Evolutionary conservation across 1,284 basidiomycete species (phyloP), one percentile per base, ranked within the genome.

Genomic region (Heterobasidion parviporum): DNA sequence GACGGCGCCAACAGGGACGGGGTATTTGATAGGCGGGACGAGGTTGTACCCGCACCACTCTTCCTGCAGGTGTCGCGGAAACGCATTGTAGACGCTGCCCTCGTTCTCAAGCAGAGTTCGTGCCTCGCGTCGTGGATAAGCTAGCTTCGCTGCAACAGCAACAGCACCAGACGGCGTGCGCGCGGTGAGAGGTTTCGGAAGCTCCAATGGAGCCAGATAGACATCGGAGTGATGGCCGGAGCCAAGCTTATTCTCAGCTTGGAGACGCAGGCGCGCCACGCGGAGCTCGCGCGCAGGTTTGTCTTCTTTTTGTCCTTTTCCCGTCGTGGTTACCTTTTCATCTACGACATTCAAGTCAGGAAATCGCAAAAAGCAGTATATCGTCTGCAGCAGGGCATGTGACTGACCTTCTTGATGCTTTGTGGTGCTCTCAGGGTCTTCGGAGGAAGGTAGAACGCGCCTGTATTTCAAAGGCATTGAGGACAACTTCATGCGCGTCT

Each of bases 11-110:
- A 74, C 67, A 8, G 78, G 78, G 0, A 74, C 71, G 0, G 78
- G 79, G 49, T 74, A 67, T 38, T 67, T 66, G 48, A 76, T 35
- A 5, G 76, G 76, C 12, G 62, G 59, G 6, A 75, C 60, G 50
- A 77, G 53, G 59, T 78, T 77, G 58, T 70, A 75, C 3, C 78
- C 77, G 57, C 65, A 75, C 71, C 72, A 79, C 55, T 79, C 74
- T 60, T 80, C 67, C 58, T 72, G 75, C 49, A 80, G 65, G 57
- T 78, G 72, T 15, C 59, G 53, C 2, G 75, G 73, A 61, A 82
- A 76, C 6, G 45, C 44, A 61, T 73, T 68, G 61, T 79, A 81
- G 34, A 74, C 74, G 8, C 56, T 56, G 1, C 72, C 77, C 61
- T 82, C 79, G 54, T 70, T 63, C 15, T 60, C 46, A 18, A 74